Evolutionary conservation across 495 filamentous ascomycete genomes (phyloP), one percentile per base, ranked within the genome.

Genomic region (Immersiella caudata): DNA sequence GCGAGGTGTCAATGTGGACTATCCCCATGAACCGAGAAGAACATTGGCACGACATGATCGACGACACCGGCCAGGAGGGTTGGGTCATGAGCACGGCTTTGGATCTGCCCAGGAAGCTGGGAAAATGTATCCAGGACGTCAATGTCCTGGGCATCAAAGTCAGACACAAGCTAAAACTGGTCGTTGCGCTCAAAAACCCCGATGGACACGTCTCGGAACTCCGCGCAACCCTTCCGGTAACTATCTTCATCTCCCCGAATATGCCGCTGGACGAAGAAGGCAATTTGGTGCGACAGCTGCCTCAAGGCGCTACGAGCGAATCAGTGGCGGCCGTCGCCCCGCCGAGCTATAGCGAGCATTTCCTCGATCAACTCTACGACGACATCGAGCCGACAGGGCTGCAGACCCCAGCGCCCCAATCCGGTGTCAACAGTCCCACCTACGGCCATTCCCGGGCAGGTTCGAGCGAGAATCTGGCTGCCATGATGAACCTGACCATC

Each of bases 201-300:
- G 95, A 99, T 78, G 93, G 92, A 0, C 95, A 97, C 75, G 83
- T 92, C 52, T 97, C 93, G 59, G 93, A 97, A 87, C 86, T 97
- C 57, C 91, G 93, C 21, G 93, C 92, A 51, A 92, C 90, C 20
- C 84, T 97, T 25, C 92, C 93, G 3, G 85, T 99, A 33, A 89
- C 89, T 33, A 88, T 99, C 35, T 97, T 94, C 79, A 96, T 98
- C 69, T 99, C 95, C 14, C 95, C 95, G 18, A 91, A 92, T 71
- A 87, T 96, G 74, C 88, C 91, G 11, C 84, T 97, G 36, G 90
- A 92, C 70, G 91, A 94, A 21, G 84, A 93, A 67, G 92, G 93
- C 63, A 88, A 88, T 67, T 81, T 93, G 20, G 82, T 88, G 18
- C 80, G 84, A 58, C 83, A 86, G 64, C 77, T 82, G 0, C 83